These are phyloP conservation scores for Termitomyces sp. DNA, from an alignment of 768 basidiomycete species.

Conservation along the genomic window DNA sequence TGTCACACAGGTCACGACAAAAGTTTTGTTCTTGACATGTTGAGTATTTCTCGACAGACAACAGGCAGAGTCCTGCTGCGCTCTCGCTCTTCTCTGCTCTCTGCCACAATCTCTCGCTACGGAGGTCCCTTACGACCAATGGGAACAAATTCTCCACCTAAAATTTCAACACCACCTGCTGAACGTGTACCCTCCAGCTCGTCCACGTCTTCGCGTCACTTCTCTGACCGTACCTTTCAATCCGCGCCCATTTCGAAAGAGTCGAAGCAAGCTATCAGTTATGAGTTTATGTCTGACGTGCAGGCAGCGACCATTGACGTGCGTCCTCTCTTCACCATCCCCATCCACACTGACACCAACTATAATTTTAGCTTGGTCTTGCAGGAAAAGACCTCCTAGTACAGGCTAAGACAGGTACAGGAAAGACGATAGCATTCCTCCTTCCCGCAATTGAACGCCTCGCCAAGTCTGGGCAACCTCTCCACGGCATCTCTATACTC, in stretches of 20 bases:
- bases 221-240: conserved; percentile 26
- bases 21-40: background rate
- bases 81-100: background rate
- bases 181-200: background rate
- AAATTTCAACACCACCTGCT: background rate
- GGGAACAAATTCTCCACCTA: background rate
- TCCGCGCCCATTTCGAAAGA: conserved; percentile 34
- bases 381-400: conserved; percentile 39
- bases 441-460: conserved; percentile 72
- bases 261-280: conserved; percentile 37
- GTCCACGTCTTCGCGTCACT: conserved; percentile 18
- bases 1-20: background rate
- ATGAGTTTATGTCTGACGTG: conserved; percentile 46
- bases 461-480: conserved; percentile 30
- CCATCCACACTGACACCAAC: background rate
- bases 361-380: conserved; percentile 34
- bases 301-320: conserved; percentile 47
- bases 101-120: too few species aligned
- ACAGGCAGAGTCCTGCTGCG: background rate
- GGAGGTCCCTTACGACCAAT: background rate
- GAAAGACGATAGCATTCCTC: conserved; percentile 51
- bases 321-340: background rate
- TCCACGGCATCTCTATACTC: conserved; percentile 47
- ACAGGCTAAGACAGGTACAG: conserved; percentile 60
- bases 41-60: background rate